Base-by-base conservation (phyloP, 1,284 basidiomycete genomes). In the Ustilago vetiveriae region DNA sequence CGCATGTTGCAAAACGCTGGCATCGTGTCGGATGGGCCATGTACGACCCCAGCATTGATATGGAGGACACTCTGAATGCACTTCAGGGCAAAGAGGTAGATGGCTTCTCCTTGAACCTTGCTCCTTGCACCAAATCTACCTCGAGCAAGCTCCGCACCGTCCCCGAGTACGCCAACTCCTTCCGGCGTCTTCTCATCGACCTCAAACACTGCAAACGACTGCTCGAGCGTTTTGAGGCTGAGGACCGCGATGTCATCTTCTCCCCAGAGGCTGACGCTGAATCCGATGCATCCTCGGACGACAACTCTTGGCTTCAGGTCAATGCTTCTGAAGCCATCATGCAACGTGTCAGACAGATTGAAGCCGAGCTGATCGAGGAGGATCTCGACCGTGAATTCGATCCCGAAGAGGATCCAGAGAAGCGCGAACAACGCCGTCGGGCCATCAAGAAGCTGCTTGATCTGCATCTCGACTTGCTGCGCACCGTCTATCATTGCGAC, bases 401-500 rank as follows among this genome's bases (percentile, higher is more conserved):
- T 21, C 10, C 54, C 10, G 51, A 54, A 6, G 71, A 70, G 37
- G 51, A 63, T n/a, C 45, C 49, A 6, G 51, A 46, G 4, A 62
- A 46, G 44, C 44, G 67, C 16, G 66, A 73, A 26, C 26, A 66
- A n/a, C 53, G 71, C 11, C 40, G 71, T n/a, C 36, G 22, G 13
- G 51, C 41, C 50, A 50, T 77, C 45, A 75, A 74, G 35, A 73
- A 74, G 52, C 65, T 57, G n/a, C 67, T 81, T 29, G 79, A 81
- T 33, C 45, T 78, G 43, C 73, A 73, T 24, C 53, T 81, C 17
- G 79, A 81, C 40, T 43, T 74, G 29, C 54, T 81, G 24, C 74
- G 79, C 22, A 51, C 58, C 24, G 78, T 79, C 16, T 81, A 75
- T 43, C 66, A 79, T 44, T 74, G 67, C 48, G 77, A 79, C 60